Evolutionary conservation across 306 rosid genomes (phyloP).

Genomic region (Glycyrrhiza uralensis): DNA sequence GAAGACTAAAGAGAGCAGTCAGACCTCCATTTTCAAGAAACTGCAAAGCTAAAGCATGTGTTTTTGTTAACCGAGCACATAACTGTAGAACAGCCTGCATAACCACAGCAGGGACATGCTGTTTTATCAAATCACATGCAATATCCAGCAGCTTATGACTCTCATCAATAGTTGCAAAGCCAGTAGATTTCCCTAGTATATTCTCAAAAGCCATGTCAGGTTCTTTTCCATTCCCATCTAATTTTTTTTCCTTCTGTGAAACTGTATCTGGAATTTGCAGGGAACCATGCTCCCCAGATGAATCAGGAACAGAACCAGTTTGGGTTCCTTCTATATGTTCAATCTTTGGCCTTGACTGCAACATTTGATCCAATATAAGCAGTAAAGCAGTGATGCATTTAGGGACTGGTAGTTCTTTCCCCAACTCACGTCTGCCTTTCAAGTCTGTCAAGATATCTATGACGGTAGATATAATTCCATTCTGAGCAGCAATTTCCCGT

Average conservation of each 20-base stretch:
- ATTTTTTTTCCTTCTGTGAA: constrained; percentile 39
- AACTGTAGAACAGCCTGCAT: constrained; percentile 98
- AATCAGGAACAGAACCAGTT: constrained; percentile 50
- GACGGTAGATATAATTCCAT: constrained; percentile 62
- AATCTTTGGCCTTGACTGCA: constrained; percentile 72
- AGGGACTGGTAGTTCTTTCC: constrained; percentile 55
- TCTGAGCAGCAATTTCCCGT: constrained; percentile 80
- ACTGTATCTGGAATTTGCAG: constrained; percentile 42
- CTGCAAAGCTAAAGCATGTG: constrained; percentile 76
- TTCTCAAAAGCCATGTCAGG: constrained; percentile 51
- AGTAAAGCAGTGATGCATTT: constrained; percentile 84
- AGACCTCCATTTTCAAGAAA: constrained; percentile 96
- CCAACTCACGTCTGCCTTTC: constrained; percentile 65
- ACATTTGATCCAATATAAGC: constrained; percentile 88
- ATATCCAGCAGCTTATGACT: constrained; percentile 63
- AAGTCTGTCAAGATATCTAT: constrained; percentile 69
- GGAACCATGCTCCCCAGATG: constrained; percentile 54
- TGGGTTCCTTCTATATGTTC: constrained; percentile 59
- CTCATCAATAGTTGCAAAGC: constrained; percentile 81
- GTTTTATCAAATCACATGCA: constrained; percentile 90
- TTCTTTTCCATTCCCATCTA: constrained; percentile 49
- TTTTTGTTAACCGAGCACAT: constrained; percentile 90
- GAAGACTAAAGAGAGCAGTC: constrained; percentile 73
- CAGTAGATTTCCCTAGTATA: constrained; percentile 80
- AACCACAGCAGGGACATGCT: constrained; percentile 82